These are phyloP conservation scores for Beverwykella pulmonaria DNA, from an alignment of 495 filamentous ascomycete genomes.

Conservation along the genomic window DNA sequence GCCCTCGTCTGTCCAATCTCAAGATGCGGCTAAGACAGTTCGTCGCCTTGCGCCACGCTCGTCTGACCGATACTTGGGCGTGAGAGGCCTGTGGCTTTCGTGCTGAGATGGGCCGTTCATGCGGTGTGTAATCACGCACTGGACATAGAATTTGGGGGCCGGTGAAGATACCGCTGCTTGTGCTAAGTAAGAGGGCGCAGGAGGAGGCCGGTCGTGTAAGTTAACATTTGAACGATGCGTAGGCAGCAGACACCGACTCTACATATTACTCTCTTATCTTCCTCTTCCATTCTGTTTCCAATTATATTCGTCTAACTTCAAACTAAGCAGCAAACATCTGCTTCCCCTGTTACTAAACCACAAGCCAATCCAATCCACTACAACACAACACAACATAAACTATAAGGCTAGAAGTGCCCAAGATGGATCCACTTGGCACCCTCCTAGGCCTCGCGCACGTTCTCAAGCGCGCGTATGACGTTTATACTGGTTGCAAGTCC, in stretches of 20 bases:
- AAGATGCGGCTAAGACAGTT: neutral
- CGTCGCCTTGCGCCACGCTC: conserved; percentile 17
- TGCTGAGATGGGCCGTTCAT: neutral
- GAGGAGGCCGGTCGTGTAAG: neutral
- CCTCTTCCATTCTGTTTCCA: neutral
- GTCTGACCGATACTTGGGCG: conserved; percentile 1
- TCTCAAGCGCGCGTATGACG: conserved; percentile 17
- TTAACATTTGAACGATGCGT: neutral
- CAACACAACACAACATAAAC: neutral
- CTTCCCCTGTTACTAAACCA: neutral
- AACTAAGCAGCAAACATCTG: too few relatives aligned
- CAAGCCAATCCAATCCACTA: neutral
- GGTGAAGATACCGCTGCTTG: neutral
- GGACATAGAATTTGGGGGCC: neutral
- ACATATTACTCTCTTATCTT: neutral
- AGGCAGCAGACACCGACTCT: neutral
- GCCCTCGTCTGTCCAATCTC: neutral
- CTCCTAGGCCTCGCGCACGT: conserved; percentile 12
- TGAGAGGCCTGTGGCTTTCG: neutral
- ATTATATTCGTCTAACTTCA: too few relatives aligned
- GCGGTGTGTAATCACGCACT: conserved; percentile 16
- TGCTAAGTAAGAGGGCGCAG: neutral
- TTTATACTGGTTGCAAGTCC: conserved; percentile 15
- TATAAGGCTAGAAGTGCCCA: neutral
- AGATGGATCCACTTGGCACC: conserved; percentile 14